Conservation (phyloP, 2,329 filamentous ascomycete genomes). For the Colletotrichum acutatum region DNA sequence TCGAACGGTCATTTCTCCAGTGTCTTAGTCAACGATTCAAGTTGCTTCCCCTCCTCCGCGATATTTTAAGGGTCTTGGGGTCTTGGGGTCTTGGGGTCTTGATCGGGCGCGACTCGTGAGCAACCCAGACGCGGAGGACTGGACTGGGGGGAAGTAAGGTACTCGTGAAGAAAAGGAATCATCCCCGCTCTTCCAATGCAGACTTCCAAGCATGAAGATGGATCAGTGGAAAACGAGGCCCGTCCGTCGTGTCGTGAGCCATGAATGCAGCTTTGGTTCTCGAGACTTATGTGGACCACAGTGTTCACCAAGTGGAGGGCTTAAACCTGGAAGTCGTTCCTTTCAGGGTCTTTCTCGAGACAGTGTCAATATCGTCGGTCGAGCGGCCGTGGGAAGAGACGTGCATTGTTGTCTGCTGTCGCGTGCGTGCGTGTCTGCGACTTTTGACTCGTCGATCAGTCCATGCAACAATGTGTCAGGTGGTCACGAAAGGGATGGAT, state of each 20-base stretch:
- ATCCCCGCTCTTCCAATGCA: not conserved
- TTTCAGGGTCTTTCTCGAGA: conserved; percentile 13
- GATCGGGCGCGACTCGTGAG: not conserved
- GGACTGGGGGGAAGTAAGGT: not conserved
- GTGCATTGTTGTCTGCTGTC: not conserved
- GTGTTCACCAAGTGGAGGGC: not conserved
- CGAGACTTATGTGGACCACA: conserved; percentile 8
- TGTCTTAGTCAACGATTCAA: not conserved
- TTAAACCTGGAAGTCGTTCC: not conserved
- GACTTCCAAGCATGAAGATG: not conserved
- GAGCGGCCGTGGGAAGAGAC: not conserved
- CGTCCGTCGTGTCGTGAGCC: not conserved
- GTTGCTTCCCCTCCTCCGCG: not conserved
- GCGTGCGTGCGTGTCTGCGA: not conserved
- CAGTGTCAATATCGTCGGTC: not conserved
- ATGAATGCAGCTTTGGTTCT: conserved; percentile 6
- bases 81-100: not conserved
- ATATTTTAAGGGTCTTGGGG: not conserved
- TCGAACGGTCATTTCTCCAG: not conserved
- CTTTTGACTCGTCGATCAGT: not conserved
- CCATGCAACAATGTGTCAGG: conserved; percentile 1
- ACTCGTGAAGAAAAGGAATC: not conserved
- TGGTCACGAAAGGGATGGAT: not conserved
- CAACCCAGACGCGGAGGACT: not conserved
- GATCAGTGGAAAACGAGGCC: not conserved